Conservation (phyloP, 208 protist species). For the Crithidia mellificae region DNA sequence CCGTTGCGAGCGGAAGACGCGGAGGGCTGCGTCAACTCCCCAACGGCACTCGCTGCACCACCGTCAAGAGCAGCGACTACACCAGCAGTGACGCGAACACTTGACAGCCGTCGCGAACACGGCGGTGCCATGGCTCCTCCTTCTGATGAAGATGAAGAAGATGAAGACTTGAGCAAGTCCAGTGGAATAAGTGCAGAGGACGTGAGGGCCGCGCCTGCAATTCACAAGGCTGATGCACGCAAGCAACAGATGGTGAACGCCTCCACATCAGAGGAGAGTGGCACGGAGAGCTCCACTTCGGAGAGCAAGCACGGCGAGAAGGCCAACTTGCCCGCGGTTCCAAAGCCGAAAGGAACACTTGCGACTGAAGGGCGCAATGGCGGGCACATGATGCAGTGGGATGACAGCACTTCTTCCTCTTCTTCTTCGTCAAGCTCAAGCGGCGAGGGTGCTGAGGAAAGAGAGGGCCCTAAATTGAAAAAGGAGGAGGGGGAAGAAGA, state of each 20-base stretch:
- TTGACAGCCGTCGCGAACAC: background rate
- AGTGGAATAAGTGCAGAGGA: no score
- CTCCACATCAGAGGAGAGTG: background rate
- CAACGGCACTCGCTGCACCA: background rate
- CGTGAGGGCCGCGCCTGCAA: no score
- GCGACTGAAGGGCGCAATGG: background rate
- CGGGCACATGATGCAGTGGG: background rate
- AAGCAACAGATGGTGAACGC: no score
- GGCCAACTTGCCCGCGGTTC: background rate
- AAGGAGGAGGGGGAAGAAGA: background rate
- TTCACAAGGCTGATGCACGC: no score
- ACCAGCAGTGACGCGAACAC: background rate
- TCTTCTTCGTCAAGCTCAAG: conserved; percentile 1
- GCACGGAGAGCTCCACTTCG: background rate
- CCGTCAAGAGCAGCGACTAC: background rate
- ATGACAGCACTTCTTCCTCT: conserved; percentile 6
- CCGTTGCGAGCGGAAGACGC: no score
- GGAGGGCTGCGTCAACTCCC: no score
- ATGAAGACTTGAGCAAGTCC: background rate
- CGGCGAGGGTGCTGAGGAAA: no score
- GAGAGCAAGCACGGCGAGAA: background rate
- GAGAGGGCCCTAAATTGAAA: no score
- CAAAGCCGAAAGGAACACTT: background rate
- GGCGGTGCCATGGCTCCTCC: conserved; percentile 2
- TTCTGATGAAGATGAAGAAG: background rate